phyloP scores from a whole-genome alignment of 768 basidiomycete genomes.

The Phylloporus arenicola region DNA sequence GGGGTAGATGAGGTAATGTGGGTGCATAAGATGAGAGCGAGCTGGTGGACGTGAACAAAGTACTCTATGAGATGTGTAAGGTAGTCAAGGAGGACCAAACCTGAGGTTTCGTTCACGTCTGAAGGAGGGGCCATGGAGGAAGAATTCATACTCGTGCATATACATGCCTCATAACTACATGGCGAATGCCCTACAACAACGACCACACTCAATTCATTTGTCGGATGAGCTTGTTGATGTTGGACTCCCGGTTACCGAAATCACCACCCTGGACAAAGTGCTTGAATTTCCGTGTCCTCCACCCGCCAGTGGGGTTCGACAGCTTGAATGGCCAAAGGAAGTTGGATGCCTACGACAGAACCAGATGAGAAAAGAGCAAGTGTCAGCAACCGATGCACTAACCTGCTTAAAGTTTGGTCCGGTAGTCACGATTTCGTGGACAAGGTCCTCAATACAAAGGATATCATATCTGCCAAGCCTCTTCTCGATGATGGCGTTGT shows the following conservation, averaged over 20 bases:
- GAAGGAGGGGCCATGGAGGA: conserved; percentile 7
- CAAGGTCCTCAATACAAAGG: conserved; percentile 94
- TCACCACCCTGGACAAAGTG: conserved; percentile 95
- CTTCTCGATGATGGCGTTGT: conserved; percentile 91
- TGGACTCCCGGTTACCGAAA: conserved; percentile 92
- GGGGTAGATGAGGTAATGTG: conserved; percentile 41
- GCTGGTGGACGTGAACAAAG: conserved; percentile 3
- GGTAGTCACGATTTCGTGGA: conserved; percentile 91
- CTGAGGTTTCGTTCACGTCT: conserved; percentile 24
- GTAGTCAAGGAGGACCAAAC: conserved; percentile 10
- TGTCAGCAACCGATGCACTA: conserved; percentile 20
- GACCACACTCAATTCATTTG: conserved; percentile 70
- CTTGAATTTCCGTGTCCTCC: conserved; percentile 97
- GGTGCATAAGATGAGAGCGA: conserved; percentile 27
- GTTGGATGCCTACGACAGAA: conserved; percentile 61
- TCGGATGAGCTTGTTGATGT: conserved; percentile 96
- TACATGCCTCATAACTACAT: conserved; percentile 22
- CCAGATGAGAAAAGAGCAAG: not conserved
- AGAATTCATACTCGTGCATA: conserved; percentile 26
- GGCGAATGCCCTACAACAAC: conserved; percentile 2
- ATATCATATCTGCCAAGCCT: conserved; percentile 91
- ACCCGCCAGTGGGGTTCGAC: conserved; percentile 97
- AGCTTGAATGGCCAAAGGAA: conserved; percentile 99
- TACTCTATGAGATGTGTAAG: not conserved
- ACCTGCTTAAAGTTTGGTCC: conserved; percentile 99